These are phyloP conservation scores for Gymnopilus junonius DNA, from an alignment of 768 basidiomycete species.

Conservation along the genomic window DNA sequence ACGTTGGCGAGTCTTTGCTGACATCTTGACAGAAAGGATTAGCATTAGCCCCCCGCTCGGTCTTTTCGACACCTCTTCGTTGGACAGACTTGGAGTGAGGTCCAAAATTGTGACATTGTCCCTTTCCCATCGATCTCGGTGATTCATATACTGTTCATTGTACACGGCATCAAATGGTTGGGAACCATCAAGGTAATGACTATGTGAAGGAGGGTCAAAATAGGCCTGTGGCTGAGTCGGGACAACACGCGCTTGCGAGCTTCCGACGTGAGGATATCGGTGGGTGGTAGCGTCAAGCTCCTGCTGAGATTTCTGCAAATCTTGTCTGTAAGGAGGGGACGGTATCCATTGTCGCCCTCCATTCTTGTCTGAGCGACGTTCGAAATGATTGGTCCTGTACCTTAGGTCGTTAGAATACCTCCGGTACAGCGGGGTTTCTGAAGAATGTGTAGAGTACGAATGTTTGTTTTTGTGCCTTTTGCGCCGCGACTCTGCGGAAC, in stretches of 20 bases:
- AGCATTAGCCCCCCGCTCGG: neutral
- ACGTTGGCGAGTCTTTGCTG: neutral
- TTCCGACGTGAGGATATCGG: neutral
- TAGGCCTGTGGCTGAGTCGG: neutral
- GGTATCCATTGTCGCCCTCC: neutral
- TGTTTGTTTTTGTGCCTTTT: neutral
- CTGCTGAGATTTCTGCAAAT: neutral
- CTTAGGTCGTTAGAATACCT: neutral
- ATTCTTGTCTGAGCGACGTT: neutral
- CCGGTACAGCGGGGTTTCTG: neutral
- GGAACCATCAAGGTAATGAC: neutral
- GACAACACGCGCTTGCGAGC: neutral
- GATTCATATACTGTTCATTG: neutral
- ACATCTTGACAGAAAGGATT: neutral
- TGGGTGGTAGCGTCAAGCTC: neutral
- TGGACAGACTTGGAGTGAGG: neutral
- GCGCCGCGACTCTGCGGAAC: neutral
- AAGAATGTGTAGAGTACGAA: neutral
- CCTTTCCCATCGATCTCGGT: neutral
- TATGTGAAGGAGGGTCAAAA: neutral
- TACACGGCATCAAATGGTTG: neutral
- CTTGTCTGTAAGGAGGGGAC: neutral
- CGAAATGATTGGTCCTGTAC: neutral
- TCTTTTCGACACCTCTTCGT: neutral
- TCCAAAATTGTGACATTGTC: neutral